Percentiles rank a stretch among this genome's conserved stretches.
phyloP scores from a whole-genome alignment of 108 stramenopile species.

The Fragilaria crotonensis region DNA sequence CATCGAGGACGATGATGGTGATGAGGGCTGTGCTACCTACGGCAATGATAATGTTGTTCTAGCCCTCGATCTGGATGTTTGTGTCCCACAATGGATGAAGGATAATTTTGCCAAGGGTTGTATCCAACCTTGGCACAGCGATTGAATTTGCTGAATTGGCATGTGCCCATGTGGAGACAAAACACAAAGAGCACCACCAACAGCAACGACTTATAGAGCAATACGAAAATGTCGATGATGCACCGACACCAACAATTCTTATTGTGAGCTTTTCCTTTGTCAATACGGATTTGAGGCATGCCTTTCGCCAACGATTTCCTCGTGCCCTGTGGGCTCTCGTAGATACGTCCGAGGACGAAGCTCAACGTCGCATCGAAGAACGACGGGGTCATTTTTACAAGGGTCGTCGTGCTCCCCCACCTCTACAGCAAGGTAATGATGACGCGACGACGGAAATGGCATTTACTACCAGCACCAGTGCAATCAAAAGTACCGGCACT shows the following conservation, averaged over 20 bases:
- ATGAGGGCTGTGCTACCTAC: no score
- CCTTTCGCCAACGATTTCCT: conserved; percentile 41
- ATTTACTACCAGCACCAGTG: no score
- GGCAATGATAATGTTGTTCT: background rate
- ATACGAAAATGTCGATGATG: background rate
- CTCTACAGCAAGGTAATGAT: no score
- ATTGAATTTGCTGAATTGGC: conserved; percentile 30
- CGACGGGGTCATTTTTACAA: conserved; percentile 70
- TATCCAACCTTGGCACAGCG: conserved; percentile 58
- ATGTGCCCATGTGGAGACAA: conserved; percentile 36
- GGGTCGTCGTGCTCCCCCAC: conserved; percentile 13
- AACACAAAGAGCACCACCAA: conserved; percentile 8
- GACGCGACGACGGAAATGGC: no score
- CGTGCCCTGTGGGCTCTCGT: conserved; percentile 46
- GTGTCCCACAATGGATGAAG: conserved; percentile 62
- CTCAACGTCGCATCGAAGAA: conserved; percentile 34
- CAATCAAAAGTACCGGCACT: no score
- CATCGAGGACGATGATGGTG: no score
- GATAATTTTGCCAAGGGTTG: conserved; percentile 62
- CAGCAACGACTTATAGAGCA: conserved; percentile 6
- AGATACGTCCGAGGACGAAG: conserved; percentile 38
- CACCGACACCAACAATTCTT: no score
- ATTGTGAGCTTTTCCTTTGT: conserved; percentile 61
- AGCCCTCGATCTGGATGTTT: conserved; percentile 55
- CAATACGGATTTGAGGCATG: conserved; percentile 50